phyloP scores from a whole-genome alignment of 2,329 filamentous ascomycete species.

The Trichoderma sp. region DNA sequence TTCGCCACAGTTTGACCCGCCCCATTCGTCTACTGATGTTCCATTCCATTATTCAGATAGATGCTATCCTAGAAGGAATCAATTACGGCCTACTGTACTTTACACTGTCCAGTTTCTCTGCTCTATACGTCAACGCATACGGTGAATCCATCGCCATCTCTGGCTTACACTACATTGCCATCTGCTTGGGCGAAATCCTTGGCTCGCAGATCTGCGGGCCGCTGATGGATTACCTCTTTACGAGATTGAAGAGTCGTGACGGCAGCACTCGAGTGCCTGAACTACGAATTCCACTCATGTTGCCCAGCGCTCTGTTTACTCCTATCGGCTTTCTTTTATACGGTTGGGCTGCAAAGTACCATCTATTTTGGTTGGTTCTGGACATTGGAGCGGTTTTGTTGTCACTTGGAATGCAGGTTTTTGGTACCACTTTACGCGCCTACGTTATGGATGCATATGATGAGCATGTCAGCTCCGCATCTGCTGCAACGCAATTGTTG shows the following conservation, averaged over 20 bases:
- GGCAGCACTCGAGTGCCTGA: neutral
- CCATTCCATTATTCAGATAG: conserved; percentile 61
- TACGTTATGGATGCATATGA: conserved; percentile 56
- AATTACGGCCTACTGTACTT: conserved; percentile 66
- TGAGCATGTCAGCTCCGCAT: conserved; percentile 39
- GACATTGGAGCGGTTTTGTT: conserved; percentile 60
- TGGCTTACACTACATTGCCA: conserved; percentile 65
- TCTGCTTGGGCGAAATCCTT: conserved; percentile 62
- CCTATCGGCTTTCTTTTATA: conserved; percentile 45
- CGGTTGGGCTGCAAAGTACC: conserved; percentile 51
- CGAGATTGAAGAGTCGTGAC: conserved; percentile 30
- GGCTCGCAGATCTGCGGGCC: conserved; percentile 51
- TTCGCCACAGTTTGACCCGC: conserved; percentile 48
- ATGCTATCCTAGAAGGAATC: conserved; percentile 58
- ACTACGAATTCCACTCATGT: neutral
- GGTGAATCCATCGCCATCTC: conserved; percentile 57
- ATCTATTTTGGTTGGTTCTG: conserved; percentile 57
- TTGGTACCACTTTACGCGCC: conserved; percentile 55
- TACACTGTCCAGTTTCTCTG: conserved; percentile 62
- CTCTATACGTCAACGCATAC: conserved; percentile 59
- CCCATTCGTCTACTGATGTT: conserved; percentile 59
- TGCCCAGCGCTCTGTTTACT: conserved; percentile 39
- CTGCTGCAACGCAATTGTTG: conserved; percentile 56
- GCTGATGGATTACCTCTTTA: conserved; percentile 43
- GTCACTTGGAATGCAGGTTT: conserved; percentile 53